Conservation (phyloP, 345 rosid species). For the thale cress (Arabidopsis thaliana) region DNA sequence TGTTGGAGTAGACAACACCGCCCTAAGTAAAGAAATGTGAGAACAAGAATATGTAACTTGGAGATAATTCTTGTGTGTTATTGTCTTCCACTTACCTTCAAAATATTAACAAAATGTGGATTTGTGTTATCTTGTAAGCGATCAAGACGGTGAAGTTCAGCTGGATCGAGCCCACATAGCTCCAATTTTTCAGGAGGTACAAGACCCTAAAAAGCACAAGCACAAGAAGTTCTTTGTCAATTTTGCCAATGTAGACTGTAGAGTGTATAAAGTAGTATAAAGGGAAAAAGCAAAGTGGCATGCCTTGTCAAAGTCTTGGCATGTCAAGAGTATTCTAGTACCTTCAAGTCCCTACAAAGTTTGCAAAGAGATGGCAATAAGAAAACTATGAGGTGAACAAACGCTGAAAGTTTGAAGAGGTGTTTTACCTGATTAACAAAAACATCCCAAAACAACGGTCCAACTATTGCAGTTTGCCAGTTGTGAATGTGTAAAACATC, state of each 20-base stretch:
- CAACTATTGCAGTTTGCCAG: constrained; percentile 87
- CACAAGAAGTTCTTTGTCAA: constrained; percentile 18
- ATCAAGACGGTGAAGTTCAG: constrained; percentile 73
- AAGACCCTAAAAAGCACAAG: constrained; percentile 57
- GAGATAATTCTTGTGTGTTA: background rate
- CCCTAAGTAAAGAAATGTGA: constrained; percentile 54
- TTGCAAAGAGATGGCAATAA: background rate
- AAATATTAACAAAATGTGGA: constrained; percentile 60
- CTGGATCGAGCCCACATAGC: constrained; percentile 84
- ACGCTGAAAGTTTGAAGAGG: background rate
- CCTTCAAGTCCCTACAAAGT: constrained; percentile 68
- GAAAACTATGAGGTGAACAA: background rate
- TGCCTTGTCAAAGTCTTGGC: constrained; percentile 73
- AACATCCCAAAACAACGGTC: constrained; percentile 91
- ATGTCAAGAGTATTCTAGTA: constrained; percentile 70
- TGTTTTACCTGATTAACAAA: constrained; percentile 68
- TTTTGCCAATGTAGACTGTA: constrained; percentile 15
- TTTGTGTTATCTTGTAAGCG: constrained; percentile 79
- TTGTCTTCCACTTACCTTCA: constrained; percentile 58
- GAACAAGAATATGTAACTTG: background rate
- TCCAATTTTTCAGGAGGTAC: constrained; percentile 76
- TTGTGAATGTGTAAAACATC: constrained; percentile 86
- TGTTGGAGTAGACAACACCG: constrained; percentile 80
- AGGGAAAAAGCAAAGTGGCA: constrained; percentile 27
- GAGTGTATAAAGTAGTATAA: constrained; percentile 9